Percentiles rank a stretch among this genome's conserved stretches.
Evolutionary conservation across 495 filamentous ascomycete genomes (phyloP).

Genomic region (Hypoxylon perforatum): DNA sequence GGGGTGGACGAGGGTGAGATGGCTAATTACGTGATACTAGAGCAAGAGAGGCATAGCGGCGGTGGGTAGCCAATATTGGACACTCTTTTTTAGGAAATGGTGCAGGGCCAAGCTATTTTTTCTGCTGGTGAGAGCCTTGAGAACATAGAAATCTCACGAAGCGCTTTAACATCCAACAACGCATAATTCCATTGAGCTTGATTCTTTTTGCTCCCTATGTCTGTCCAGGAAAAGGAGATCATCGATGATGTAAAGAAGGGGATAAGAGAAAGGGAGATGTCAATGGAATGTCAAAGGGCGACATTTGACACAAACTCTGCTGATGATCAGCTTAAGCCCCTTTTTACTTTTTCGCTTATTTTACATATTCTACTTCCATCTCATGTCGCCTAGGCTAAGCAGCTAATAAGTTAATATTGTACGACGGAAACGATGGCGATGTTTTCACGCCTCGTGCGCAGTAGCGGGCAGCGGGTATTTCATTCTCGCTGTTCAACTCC

Average conservation of each 20-base stretch:
- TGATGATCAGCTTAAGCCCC: neutral
- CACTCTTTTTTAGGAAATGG: slow-evolving; percentile 38
- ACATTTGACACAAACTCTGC: slow-evolving; percentile 8
- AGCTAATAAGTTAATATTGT: slow-evolving; percentile 22
- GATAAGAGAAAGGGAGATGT: slow-evolving; percentile 16
- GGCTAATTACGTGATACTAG: slow-evolving; percentile 41
- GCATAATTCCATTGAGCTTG: slow-evolving; percentile 3
- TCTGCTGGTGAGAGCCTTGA: neutral
- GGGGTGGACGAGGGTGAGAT: slow-evolving; percentile 22
- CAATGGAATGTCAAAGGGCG: slow-evolving; percentile 36
- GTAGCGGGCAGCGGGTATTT: neutral
- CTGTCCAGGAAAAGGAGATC: slow-evolving; percentile 14
- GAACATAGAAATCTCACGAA: slow-evolving; percentile 3
- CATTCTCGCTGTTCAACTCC: slow-evolving; percentile 35
- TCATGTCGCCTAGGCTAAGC: slow-evolving; percentile 25
- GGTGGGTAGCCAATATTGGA: slow-evolving; percentile 29
- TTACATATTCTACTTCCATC: slow-evolving; percentile 1
- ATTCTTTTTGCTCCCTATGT: slow-evolving; percentile 3
- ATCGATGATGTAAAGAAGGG: slow-evolving; percentile 6
- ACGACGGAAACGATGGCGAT: slow-evolving; percentile 32
- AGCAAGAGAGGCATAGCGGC: slow-evolving; percentile 12
- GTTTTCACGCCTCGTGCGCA: slow-evolving; percentile 18
- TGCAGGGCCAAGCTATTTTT: slow-evolving; percentile 33
- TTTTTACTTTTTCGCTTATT: neutral
- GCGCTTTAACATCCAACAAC: slow-evolving; percentile 6